phyloP scores from a whole-genome alignment of 148 eudicot genomes.

The Chenopodium suecicum region DNA sequence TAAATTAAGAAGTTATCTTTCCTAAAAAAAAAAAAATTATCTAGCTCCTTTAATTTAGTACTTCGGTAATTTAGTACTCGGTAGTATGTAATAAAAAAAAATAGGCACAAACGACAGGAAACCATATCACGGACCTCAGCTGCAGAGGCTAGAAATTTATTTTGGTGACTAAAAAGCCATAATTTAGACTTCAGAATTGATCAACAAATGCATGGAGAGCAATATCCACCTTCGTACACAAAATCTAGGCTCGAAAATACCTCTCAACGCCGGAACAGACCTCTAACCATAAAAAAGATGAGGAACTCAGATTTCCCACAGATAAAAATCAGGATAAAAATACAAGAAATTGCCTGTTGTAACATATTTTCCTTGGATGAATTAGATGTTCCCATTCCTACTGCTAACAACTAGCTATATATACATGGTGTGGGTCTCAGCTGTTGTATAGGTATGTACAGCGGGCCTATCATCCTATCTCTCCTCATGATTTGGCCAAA shows the following conservation, averaged over 20 bases:
- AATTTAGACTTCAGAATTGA: background rate
- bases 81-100: too few species aligned
- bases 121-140: background rate
- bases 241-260: background rate
- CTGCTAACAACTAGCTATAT: slow-evolving; percentile 31
- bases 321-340: slow-evolving; percentile 15
- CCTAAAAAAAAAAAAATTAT: too few species aligned
- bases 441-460: slow-evolving; percentile 35
- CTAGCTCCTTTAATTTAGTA: too few species aligned
- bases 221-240: background rate
- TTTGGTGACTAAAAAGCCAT: background rate
- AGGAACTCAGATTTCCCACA: slow-evolving; percentile 2
- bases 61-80: too few species aligned
- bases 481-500: background rate
- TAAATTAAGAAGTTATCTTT: too few species aligned
- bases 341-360: slow-evolving; percentile 6
- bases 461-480: slow-evolving; percentile 19
- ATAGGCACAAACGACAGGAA: background rate
- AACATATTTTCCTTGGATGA: slow-evolving; percentile 16
- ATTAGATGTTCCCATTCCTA: slow-evolving; percentile 18
- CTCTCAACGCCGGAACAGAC: background rate
- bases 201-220: background rate
- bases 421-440: slow-evolving; percentile 33
- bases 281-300: slow-evolving; percentile 24
- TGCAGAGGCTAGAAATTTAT: background rate